Base-by-base conservation (phyloP, 164 flowering plant genomes). In the Paratinospora sagittata region DNA sequence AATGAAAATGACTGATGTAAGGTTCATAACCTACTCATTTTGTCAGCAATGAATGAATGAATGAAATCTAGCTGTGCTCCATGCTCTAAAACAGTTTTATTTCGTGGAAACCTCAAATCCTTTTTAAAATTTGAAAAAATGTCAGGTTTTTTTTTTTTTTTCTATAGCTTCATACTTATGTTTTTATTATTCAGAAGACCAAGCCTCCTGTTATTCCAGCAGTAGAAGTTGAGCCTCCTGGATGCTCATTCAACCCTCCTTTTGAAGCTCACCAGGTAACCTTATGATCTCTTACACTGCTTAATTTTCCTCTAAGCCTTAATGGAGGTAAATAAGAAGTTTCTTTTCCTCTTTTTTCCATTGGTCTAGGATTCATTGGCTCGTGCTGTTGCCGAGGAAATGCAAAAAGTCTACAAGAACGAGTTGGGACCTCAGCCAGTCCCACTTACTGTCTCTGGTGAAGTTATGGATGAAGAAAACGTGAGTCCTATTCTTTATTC, bases 391-490 rank as follows among this genome's bases (percentile, higher is more conserved):
- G 99, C 99, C 5, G 89, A 82, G 24, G 98, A 92, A 80, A 92
- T 95, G 99, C 97, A 93, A 75, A 95, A 92, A 80, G 74, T 87
- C 21, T 92, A 88, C 68, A 76, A 67, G 72, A 76, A 79, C 65
- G 98, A 95, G 81, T 77, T 95, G 85, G 93, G 89, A 27, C 99
- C 99, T 71, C 70, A 83, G 73, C 98, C 96, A 49, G 90, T 95
- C 77, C 99, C 99, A 24, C 67, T 87, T 71, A 88, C 82, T 71
- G 94, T 90, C 78, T 76, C 79, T 64, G 90, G 91, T 26, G 85
- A 85, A 78, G 80, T 23, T 61, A 49, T 93, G 67, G 82, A 82
- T 75, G 98, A 95, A 71, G 97, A 95, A 77, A 88, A 92, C 70
- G 97, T 92, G 66, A 85, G 96, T 80, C 8, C 17, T 55, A 1